Conservation (phyloP, 73 alveolate genomes). For the Breviolum minutum region DNA sequence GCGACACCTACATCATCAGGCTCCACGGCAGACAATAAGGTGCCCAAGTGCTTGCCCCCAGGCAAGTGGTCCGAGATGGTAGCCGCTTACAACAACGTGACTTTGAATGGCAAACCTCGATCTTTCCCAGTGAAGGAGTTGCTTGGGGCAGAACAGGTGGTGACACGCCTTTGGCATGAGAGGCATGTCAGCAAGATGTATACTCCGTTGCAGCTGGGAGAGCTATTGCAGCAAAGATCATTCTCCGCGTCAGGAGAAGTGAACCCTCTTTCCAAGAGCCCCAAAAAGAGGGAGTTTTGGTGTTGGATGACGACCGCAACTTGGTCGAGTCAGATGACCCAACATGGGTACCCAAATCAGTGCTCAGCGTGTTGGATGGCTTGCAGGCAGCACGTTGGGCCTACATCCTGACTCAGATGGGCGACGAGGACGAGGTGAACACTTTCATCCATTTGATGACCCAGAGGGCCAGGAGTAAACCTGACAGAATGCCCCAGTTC, state of each 20-base stretch:
- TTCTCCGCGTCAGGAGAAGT: conserved; percentile 1
- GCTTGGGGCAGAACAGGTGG: background rate
- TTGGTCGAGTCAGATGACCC: background rate
- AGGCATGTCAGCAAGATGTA: background rate
- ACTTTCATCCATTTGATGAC: background rate
- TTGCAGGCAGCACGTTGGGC: background rate
- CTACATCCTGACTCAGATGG: background rate
- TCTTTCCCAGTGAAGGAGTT: background rate
- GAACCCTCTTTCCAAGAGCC: background rate
- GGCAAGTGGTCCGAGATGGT: background rate
- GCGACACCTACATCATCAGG: background rate
- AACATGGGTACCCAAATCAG: conserved; percentile 1
- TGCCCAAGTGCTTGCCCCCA: conserved; percentile 3
- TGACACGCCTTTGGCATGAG: background rate
- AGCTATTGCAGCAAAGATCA: background rate
- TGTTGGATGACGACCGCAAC: background rate
- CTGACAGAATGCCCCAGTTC: background rate
- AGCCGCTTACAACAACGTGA: background rate
- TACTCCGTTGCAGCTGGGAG: conserved; percentile 5
- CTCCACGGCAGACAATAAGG: background rate
- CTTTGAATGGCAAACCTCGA: background rate
- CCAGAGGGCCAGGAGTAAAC: background rate
- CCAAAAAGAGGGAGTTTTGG: background rate
- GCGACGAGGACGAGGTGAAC: conserved; percentile 28
- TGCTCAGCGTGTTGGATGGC: conserved; percentile 2